A percentile compares a stretch with the other conserved stretches of the same genome.
Conservation (phyloP, 1,139 yeast species). For the Sugiyamaella sp. region DNA sequence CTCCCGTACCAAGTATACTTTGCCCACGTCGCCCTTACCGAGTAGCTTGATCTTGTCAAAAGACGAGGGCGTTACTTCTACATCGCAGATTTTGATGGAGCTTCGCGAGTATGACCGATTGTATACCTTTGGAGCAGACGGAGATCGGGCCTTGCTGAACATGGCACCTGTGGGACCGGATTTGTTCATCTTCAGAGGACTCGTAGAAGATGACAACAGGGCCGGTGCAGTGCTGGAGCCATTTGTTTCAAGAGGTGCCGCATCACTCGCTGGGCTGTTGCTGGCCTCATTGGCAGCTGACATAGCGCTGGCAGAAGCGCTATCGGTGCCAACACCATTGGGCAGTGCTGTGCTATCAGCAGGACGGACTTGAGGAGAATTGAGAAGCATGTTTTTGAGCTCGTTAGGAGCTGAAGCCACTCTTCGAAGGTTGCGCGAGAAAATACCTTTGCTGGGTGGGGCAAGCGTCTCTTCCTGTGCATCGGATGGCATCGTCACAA, state of each 20-base stretch:
- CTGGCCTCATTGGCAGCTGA: background rate
- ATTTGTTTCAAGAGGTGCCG: too few relatives aligned
- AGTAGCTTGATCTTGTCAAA: conserved; percentile 85
- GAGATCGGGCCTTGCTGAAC: conserved; percentile 33
- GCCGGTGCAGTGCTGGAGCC: background rate
- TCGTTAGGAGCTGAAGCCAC: conserved; percentile 84
- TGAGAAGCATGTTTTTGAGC: conserved; percentile 38
- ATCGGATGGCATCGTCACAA: background rate
- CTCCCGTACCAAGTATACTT: conserved; percentile 88
- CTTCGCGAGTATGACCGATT: conserved; percentile 60
- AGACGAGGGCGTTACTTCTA: conserved; percentile 80
- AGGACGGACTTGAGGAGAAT: conserved; percentile 14
- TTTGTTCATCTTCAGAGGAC: background rate
- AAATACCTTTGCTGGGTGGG: conserved; percentile 39
- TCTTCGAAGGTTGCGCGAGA: conserved; percentile 62
- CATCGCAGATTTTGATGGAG: conserved; percentile 72
- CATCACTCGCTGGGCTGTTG: too few relatives aligned
- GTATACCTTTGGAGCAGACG: conserved; percentile 40
- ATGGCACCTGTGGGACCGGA: background rate
- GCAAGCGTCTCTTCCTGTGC: conserved; percentile 4
- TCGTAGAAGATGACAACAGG: conserved; percentile 9
- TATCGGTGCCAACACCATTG: background rate
- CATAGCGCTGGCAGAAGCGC: background rate
- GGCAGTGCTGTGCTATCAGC: background rate
- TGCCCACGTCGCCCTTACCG: conserved; percentile 98